Percentiles rank a stretch among this genome's conserved stretches.
Conservation (phyloP, 768 basidiomycete species). For the Galerina marginata region DNA sequence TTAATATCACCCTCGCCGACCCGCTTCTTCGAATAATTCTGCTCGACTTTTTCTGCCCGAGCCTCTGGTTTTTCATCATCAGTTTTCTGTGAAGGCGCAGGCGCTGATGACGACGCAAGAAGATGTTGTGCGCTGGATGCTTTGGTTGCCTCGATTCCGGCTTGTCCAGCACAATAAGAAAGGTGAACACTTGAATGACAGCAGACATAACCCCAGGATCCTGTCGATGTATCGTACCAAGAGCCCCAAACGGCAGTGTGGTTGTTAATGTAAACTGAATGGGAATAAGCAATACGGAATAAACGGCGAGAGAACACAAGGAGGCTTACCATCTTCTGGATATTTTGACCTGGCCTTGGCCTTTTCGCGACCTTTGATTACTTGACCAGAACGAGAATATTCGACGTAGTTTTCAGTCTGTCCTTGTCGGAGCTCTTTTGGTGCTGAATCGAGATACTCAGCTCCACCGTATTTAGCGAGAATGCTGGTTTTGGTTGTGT, state of each 20-base stretch:
- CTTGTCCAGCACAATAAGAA: slow-evolving; percentile 91
- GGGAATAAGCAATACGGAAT: slow-evolving; percentile 11
- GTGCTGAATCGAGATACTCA: slow-evolving; percentile 87
- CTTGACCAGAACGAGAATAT: slow-evolving; percentile 89
- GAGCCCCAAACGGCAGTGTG: slow-evolving; percentile 99
- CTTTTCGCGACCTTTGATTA: slow-evolving; percentile 90
- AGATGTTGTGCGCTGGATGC: slow-evolving; percentile 79
- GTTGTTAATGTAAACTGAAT: slow-evolving; percentile 85
- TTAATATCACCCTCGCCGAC: slow-evolving; percentile 83
- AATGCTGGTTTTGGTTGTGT: slow-evolving; percentile 87
- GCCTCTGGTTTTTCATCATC: slow-evolving; percentile 20
- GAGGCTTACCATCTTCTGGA: slow-evolving; percentile 86
- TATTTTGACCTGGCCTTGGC: slow-evolving; percentile 92
- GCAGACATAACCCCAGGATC: slow-evolving; percentile 92
- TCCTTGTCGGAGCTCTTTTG: slow-evolving; percentile 90
- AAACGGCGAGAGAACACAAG: slow-evolving; percentile 7
- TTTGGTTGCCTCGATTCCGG: slow-evolving; percentile 77
- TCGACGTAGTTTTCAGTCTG: slow-evolving; percentile 98
- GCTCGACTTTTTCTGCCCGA: slow-evolving; percentile 51
- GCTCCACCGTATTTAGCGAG: slow-evolving; percentile 94
- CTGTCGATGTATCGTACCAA: slow-evolving; percentile 76
- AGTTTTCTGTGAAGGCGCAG: slow-evolving; percentile 27
- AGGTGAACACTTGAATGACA: slow-evolving; percentile 87
- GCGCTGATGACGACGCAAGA: slow-evolving; percentile 49
- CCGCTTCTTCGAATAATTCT: slow-evolving; percentile 79